Conservation (phyloP, 805 yeast genomes). For the Candida montana region DNA sequence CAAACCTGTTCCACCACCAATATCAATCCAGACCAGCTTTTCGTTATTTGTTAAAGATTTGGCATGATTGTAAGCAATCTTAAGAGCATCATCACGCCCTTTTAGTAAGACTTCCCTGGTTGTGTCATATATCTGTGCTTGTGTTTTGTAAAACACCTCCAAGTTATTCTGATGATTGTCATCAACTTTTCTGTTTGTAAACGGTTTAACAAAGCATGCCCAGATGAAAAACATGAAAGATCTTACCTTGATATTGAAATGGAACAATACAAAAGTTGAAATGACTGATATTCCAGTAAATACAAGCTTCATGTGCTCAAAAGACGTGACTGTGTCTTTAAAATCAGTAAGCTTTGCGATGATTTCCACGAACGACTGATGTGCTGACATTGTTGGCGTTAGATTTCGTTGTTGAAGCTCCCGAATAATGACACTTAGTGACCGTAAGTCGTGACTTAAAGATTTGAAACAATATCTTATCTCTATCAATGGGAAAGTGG, state of each 20-base stretch:
- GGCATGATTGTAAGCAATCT: slow-evolving; percentile 55
- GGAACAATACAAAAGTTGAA: slow-evolving; percentile 8
- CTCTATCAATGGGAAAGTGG: neutral
- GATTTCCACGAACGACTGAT: slow-evolving; percentile 4
- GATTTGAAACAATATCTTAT: neutral
- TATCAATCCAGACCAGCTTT: slow-evolving; percentile 65
- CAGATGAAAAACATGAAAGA: slow-evolving; percentile 26
- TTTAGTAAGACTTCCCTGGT: slow-evolving; percentile 62
- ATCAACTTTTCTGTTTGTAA: slow-evolving; percentile 24
- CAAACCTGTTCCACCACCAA: slow-evolving; percentile 86
- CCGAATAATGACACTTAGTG: no score
- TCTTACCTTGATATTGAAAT: slow-evolving; percentile 15
- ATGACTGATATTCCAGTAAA: slow-evolving; percentile 8
- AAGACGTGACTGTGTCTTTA: slow-evolving; percentile 5
- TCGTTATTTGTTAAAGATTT: slow-evolving; percentile 25
- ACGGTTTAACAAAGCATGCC: slow-evolving; percentile 32
- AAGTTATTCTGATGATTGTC: slow-evolving; percentile 28
- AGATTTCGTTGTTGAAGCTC: no score
- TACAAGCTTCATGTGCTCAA: slow-evolving; percentile 5
- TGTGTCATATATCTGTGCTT: slow-evolving; percentile 70
- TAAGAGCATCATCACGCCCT: slow-evolving; percentile 64
- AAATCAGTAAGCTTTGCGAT: slow-evolving; percentile 1
- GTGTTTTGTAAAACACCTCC: slow-evolving; percentile 69
- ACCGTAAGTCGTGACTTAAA: no score
- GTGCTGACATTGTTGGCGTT: slow-evolving; percentile 6